Conservation (phyloP, 805 yeast species). For the Nakazawaea molendinolei region DNA sequence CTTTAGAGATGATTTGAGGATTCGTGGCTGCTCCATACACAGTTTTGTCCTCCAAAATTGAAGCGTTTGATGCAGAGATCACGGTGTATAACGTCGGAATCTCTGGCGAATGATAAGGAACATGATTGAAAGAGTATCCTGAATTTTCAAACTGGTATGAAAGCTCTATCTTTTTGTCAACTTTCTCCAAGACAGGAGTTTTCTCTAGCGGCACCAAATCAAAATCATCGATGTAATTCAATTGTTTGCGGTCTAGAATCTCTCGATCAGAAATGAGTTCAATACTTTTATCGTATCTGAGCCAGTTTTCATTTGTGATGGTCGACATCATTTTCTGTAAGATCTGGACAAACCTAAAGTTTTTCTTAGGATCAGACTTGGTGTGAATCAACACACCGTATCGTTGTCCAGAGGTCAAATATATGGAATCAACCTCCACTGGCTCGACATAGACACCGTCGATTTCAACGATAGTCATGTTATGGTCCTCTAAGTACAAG, state of each 20-base stretch:
- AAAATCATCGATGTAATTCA: slow-evolving; percentile 28
- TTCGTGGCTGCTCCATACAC: slow-evolving; percentile 36
- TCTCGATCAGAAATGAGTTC: slow-evolving; percentile 28
- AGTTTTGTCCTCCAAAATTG: slow-evolving; percentile 12
- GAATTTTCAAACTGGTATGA: slow-evolving; percentile 36
- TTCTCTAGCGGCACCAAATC: slow-evolving; percentile 24
- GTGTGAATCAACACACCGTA: slow-evolving; percentile 34
- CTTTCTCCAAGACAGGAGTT: slow-evolving; percentile 18
- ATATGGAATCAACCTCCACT: slow-evolving; percentile 37
- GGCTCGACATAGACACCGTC: slow-evolving; percentile 55
- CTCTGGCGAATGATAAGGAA: slow-evolving; percentile 29
- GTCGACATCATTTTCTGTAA: slow-evolving; percentile 37
- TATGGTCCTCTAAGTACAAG: slow-evolving; percentile 44
- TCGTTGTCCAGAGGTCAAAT: slow-evolving; percentile 34
- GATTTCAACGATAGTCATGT: slow-evolving; percentile 45
- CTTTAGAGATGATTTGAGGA: slow-evolving; percentile 30
- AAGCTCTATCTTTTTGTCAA: slow-evolving; percentile 23
- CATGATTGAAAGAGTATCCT: slow-evolving; percentile 35
- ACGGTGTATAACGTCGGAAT: slow-evolving; percentile 37
- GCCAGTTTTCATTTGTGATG: slow-evolving; percentile 28
- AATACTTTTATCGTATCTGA: slow-evolving; percentile 19
- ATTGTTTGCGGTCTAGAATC: slow-evolving; percentile 23
- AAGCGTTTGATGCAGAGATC: slow-evolving; percentile 27
- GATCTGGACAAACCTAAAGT: slow-evolving; percentile 31
- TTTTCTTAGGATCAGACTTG: slow-evolving; percentile 24